phyloP scores from a whole-genome alignment of 352 stramenopile genomes.

The Phytopythium cucurbitacearum region DNA sequence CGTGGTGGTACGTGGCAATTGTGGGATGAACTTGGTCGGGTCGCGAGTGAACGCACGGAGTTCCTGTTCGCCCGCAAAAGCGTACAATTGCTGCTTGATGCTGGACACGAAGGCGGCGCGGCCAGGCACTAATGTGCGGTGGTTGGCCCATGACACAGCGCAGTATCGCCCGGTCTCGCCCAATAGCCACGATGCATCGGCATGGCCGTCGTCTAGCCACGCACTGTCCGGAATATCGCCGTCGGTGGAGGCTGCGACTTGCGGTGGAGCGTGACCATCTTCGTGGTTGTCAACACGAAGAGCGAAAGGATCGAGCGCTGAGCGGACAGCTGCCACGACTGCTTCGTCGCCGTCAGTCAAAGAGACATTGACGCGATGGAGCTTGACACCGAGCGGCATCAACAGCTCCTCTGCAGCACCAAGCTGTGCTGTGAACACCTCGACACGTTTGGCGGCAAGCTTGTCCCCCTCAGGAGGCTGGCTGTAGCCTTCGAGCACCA shows the following conservation, averaged over 20 bases:
- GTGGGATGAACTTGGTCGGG: conserved; percentile 37
- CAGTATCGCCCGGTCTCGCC: conserved; percentile 62
- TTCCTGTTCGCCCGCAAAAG: conserved; percentile 42
- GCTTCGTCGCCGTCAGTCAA: too few relatives aligned
- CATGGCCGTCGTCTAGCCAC: too few relatives aligned
- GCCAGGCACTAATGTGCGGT: conserved; percentile 37
- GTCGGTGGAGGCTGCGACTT: too few relatives aligned
- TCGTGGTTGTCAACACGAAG: too few relatives aligned
- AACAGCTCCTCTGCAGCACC: background rate
- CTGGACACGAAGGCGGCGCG: conserved; percentile 26
- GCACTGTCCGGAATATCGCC: too few relatives aligned
- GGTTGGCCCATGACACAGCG: conserved; percentile 47
- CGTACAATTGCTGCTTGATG: conserved; percentile 46
- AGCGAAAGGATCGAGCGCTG: too few relatives aligned
- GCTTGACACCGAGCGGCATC: too few relatives aligned
- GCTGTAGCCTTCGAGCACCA: conserved; percentile 26
- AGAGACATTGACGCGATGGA: too few relatives aligned
- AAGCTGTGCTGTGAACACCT: background rate
- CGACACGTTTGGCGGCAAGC: background rate
- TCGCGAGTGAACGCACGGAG: conserved; percentile 45
- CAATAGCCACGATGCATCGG: conserved; percentile 13
- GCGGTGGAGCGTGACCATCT: too few relatives aligned
- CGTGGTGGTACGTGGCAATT: conserved; percentile 14
- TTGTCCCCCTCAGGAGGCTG: conserved; percentile 14
- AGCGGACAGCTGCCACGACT: too few relatives aligned